A percentile compares a stretch with the other conserved stretches of the same genome.
These are phyloP conservation scores for Lotmaria passim DNA, from an alignment of 208 protist genomes.

Conservation along the genomic window DNA sequence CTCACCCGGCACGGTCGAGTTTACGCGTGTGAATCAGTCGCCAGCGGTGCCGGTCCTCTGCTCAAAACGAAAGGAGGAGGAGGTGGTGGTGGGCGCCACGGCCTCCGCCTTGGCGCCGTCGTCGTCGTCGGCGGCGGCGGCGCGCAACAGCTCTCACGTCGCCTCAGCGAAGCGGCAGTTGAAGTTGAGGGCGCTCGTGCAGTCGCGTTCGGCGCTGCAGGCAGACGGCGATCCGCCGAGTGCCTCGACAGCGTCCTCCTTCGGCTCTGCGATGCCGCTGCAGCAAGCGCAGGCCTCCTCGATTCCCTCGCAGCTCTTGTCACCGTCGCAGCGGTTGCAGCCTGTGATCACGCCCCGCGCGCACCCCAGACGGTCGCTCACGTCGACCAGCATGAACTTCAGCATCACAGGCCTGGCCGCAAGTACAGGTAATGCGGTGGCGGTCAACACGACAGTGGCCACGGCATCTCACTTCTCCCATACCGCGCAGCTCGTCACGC, in stretches of 20 bases:
- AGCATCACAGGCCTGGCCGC: not conserved
- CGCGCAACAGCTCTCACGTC: not conserved
- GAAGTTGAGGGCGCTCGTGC: slow-evolving; percentile 5
- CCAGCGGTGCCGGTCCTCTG: not conserved
- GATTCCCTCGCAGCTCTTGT: not conserved
- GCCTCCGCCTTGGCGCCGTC: not conserved
- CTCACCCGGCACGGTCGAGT: not conserved
- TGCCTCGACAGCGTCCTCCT: slow-evolving; percentile 9
- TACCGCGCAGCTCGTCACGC: slow-evolving; percentile 6
- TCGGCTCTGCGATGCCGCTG: slow-evolving; percentile 13
- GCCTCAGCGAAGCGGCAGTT: slow-evolving; percentile 1
- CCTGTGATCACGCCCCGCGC: not conserved
- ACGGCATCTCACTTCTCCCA: not conserved
- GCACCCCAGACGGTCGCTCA: slow-evolving; percentile 1
- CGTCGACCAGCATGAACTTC: slow-evolving; percentile 10
- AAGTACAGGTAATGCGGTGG: not conserved
- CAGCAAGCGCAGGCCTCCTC: not conserved
- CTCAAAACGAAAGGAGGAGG: not conserved
- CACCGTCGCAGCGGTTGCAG: slow-evolving; percentile 7
- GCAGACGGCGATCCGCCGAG: not conserved
- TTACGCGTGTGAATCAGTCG: not conserved
- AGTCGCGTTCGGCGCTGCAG: not conserved
- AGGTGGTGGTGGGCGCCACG: not conserved
- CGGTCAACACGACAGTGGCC: not conserved
- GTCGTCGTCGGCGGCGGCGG: not conserved